Conservation (phyloP, 1,284 basidiomycete species). For the Coniophora puteana region DNA sequence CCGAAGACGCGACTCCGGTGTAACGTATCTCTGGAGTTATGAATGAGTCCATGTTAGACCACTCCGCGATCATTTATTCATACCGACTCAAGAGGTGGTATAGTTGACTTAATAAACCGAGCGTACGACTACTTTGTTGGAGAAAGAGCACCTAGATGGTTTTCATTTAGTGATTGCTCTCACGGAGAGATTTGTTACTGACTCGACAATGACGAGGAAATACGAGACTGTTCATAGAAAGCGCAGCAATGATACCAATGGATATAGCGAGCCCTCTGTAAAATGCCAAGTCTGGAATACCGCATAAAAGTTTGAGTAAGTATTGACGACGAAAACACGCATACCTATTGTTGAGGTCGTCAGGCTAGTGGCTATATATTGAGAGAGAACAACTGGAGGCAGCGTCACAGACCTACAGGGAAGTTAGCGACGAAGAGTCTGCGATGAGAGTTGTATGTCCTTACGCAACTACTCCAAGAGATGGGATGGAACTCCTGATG, state of each 20-base stretch:
- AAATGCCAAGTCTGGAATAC: slow-evolving; percentile 34
- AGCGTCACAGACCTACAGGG: slow-evolving; percentile 38
- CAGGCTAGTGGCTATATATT: slow-evolving; percentile 30
- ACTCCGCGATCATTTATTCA: slow-evolving; percentile 9
- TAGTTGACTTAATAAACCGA: slow-evolving; percentile 39
- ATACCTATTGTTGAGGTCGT: slow-evolving; percentile 29
- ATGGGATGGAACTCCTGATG: slow-evolving; percentile 35
- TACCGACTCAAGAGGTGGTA: slow-evolving; percentile 46
- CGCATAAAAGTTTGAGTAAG: background rate
- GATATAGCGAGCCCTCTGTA: slow-evolving; percentile 40
- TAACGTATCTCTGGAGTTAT: slow-evolving; percentile 34
- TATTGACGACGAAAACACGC: slow-evolving; percentile 7
- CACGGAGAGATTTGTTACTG: too few species aligned
- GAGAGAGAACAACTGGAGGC: slow-evolving; percentile 40
- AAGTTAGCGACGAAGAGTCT: slow-evolving; percentile 2
- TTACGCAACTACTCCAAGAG: slow-evolving; percentile 44
- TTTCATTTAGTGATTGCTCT: background rate
- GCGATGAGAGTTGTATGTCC: slow-evolving; percentile 10
- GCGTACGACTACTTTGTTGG: slow-evolving; percentile 35
- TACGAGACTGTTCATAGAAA: slow-evolving; percentile 42
- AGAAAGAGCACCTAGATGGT: slow-evolving; percentile 41
- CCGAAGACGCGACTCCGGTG: slow-evolving; percentile 26
- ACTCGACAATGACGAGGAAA: slow-evolving; percentile 49
- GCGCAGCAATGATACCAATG: slow-evolving; percentile 42
- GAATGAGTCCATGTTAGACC: background rate